Evolutionary conservation across 805 yeast species (phyloP).

Genomic region (Schizosaccharomyces octosporus): DNA sequence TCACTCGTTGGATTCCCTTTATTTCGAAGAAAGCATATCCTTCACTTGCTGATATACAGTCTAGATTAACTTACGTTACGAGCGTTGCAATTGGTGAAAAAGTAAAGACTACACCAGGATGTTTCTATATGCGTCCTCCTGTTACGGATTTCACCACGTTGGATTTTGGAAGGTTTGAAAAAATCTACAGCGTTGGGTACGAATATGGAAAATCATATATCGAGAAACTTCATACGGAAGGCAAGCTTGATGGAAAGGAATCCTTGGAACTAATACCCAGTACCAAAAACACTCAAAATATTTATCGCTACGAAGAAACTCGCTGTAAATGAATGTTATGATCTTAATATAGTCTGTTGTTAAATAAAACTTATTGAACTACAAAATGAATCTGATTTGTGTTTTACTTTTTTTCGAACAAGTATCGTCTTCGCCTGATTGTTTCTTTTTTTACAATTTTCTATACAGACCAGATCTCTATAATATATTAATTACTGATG

Average conservation of each 20-base stretch:
- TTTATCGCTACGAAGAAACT: neutral
- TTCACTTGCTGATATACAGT: constrained; percentile 81
- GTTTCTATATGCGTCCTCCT: constrained; percentile 76
- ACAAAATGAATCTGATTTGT: too few relatives aligned
- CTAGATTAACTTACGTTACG: constrained; percentile 79
- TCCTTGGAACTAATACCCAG: constrained; percentile 9
- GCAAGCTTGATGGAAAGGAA: constrained; percentile 32
- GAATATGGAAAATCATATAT: constrained; percentile 41
- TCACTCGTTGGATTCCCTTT: constrained; percentile 76
- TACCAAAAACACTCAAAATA: neutral
- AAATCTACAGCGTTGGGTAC: constrained; percentile 59
- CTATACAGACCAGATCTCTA: too few relatives aligned
- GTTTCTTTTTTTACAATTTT: too few relatives aligned
- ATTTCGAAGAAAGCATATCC: constrained; percentile 74
- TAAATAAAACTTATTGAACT: neutral
- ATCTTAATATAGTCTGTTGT: neutral
- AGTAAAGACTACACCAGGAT: constrained; percentile 67
- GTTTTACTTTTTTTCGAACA: too few relatives aligned
- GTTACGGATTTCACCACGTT: constrained; percentile 76
- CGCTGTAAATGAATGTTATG: neutral
- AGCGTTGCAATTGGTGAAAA: constrained; percentile 78
- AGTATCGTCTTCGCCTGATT: too few relatives aligned
- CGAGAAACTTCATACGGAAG: constrained; percentile 25
- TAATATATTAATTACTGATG: too few relatives aligned
- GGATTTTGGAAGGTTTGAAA: constrained; percentile 79